phyloP scores from a whole-genome alignment of 331 rosid species.

The Acacia pycnantha region DNA sequence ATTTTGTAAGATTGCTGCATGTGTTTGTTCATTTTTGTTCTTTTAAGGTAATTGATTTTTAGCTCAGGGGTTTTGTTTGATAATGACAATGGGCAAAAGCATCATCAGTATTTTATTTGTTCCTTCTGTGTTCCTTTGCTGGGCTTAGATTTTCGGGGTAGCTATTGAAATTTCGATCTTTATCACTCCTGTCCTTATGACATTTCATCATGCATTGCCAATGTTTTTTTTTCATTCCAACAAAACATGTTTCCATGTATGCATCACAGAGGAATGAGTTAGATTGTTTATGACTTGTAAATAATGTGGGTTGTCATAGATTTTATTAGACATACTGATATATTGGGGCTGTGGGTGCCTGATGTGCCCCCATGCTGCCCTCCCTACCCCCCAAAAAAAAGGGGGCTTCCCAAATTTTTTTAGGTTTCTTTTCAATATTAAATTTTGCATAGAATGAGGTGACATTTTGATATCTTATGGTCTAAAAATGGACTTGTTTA shows the following conservation, averaged over 20 bases:
- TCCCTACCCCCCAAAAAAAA: too few species aligned
- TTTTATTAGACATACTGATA: neutral
- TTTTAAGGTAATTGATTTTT: neutral
- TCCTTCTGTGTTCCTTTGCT: neutral
- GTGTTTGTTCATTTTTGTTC: neutral
- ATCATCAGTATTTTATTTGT: neutral
- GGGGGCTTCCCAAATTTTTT: too few species aligned
- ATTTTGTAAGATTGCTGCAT: neutral
- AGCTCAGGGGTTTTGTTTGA: neutral
- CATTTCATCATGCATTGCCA: conserved; percentile 18
- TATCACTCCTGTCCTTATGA: conserved; percentile 17
- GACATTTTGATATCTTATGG: too few species aligned
- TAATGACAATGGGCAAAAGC: neutral
- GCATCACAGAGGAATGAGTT: neutral
- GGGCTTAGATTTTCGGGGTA: neutral
- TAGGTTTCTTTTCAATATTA: too few species aligned
- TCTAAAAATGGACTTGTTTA: too few species aligned
- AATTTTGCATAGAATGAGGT: too few species aligned
- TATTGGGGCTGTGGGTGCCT: too few species aligned
- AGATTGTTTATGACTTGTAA: neutral
- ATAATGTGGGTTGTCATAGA: neutral
- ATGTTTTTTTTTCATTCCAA: neutral
- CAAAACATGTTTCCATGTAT: neutral
- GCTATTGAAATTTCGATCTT: conserved; percentile 6
- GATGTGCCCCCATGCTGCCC: too few species aligned